Base-by-base conservation (phyloP, 108 stramenopile genomes). In the Skeletonema menzelii region DNA sequence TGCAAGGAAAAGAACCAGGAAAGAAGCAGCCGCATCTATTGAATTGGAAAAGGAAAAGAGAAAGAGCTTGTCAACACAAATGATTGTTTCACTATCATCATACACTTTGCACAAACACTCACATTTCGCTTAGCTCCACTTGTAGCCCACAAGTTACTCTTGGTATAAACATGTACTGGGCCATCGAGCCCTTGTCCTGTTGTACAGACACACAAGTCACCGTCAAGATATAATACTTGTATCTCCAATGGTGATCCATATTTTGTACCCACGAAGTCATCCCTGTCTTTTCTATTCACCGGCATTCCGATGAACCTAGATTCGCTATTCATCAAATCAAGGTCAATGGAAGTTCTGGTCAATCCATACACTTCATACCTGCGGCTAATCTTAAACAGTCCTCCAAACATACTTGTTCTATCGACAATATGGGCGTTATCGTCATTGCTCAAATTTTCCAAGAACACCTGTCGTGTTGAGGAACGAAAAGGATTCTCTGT, bases 141-240 rank as follows among this genome's bases (percentile, higher is more conserved):
- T 38, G 64, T 47, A 3, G 67, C 56, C 82, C 83, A 88, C 44
- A 69, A 64, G 57, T 86, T 75, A 65, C 73, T 74, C 62, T 85
- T 84, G 17, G 87, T 88, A 60, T 86, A 88, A 14, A 88, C 85
- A 34, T 75, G 77, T 38, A 86, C 76, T 8, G 84, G 77, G 3
- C 77, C 73, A 34, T 88, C 66, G 4, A 68, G 27, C 12, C 69
- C 75, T 27, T 70, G 59, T 28, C 69, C 72, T 24, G 85, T 75
- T 6, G 84, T 84, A 14, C 69, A 67, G 56, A 88, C 76, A 65
- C 87, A 88, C 10, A 88, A 63, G 74, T 88, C 85, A 27, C 56
- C 70, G 59, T 88, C 87, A 32, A 84, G 61, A 70, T 88, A 88
- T 27, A 88, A 40, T 12, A 88, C 59, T 63, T 85, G 83, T 26